Percentiles rank a stretch among this genome's conserved stretches.
Evolutionary conservation across 495 filamentous ascomycete genomes (phyloP).

Genomic region (Lophium mytilinum): DNA sequence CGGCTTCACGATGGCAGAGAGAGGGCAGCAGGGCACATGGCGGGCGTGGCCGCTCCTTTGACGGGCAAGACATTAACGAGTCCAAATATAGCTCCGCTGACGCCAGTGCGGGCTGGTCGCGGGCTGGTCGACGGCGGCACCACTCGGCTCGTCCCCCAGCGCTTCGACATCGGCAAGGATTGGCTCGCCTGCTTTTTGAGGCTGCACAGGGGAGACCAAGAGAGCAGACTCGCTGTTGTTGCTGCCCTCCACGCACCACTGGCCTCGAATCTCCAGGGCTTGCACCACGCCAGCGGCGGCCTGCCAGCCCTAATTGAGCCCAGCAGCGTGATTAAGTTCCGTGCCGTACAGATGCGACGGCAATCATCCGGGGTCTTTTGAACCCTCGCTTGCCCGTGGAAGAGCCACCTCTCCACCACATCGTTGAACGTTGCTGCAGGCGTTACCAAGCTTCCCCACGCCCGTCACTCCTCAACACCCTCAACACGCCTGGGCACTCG

Average conservation of each 20-base stretch:
- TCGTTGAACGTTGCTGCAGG: too few species aligned
- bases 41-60: too few species aligned
- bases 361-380: neutral
- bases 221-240: neutral
- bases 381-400: too few species aligned
- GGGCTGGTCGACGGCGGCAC: neutral
- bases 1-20: too few species aligned
- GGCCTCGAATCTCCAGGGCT: neutral
- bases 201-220: neutral
- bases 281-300: neutral
- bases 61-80: too few species aligned
- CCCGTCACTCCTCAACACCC: too few species aligned
- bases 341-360: neutral
- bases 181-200: neutral
- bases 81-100: too few species aligned
- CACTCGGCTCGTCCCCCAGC: constrained; percentile 5
- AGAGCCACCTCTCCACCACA: too few species aligned
- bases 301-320: neutral
- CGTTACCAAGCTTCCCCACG: too few species aligned
- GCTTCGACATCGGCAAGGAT: constrained; percentile 10
- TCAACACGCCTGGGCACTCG: too few species aligned
- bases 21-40: too few species aligned
- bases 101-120: neutral
- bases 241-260: neutral
- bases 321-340: neutral